These are phyloP conservation scores for Acanthamoeba triangularis DNA, from an alignment of 208 protist genomes.

Conservation along the genomic window DNA sequence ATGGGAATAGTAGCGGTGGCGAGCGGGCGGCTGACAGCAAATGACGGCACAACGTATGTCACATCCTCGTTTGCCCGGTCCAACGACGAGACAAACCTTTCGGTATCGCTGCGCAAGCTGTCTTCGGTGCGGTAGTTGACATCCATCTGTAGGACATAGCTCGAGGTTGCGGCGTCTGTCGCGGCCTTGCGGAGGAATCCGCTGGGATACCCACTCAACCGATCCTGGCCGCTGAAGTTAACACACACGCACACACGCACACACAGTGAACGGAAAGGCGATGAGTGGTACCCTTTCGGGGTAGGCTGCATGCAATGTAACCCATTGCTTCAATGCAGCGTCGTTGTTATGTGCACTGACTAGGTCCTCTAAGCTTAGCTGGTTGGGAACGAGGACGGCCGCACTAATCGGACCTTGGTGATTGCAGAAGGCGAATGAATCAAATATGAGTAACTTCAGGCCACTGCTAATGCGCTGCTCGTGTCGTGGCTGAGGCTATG, in stretches of 20 bases:
- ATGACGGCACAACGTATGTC: background rate
- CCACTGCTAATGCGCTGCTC: background rate
- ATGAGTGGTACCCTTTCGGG: background rate
- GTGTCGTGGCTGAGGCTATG: background rate
- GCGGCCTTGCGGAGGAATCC: background rate
- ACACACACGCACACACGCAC: too few relatives aligned
- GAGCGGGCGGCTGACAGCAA: background rate
- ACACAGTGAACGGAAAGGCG: too few relatives aligned
- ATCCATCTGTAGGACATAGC: background rate
- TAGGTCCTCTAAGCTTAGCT: background rate
- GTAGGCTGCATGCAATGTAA: background rate
- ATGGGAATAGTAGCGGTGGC: background rate
- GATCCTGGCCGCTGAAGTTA: background rate
- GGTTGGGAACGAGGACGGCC: background rate
- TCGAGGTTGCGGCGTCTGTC: background rate
- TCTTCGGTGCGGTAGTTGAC: background rate
- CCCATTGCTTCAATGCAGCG: background rate
- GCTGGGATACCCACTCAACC: background rate
- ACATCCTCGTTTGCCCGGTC: background rate
- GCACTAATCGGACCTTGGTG: constrained; percentile 21
- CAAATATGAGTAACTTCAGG: background rate
- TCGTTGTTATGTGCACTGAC: background rate
- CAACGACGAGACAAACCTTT: background rate
- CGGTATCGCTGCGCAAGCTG: background rate
- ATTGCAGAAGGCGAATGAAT: too few relatives aligned